Evolutionary conservation across 129 eudicot genomes (phyloP), one percentile per base, ranked within the genome.

Genomic region (Arctium lappa): DNA sequence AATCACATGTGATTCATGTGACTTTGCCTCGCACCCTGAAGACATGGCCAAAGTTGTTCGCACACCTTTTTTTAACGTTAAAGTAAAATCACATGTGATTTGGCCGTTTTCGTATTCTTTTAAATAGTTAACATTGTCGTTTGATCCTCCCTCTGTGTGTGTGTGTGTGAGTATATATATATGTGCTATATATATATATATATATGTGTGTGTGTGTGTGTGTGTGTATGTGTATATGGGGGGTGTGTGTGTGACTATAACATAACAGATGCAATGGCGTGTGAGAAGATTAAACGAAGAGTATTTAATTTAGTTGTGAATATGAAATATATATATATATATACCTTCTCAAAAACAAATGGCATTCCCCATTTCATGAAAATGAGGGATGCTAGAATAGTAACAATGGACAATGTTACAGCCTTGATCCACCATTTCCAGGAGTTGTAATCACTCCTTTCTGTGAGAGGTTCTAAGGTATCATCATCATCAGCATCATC

Each of bases 311-410:
- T 4, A 16, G 29, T 60, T 16, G 30, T 60, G 68, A 16, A 6
- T 60, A 5, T 53, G 65, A 53, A 2, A 53, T 53, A 30, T 56
- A 85, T 68, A 11, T 22, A 3, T 91, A 86, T 68, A 7, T 22
- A 3, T 91, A 94, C 98, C 97, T 92, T 91, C 83, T 92, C 91
- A 60, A 94, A 91, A 62, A 89, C 72, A 89, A 89, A 88, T 73
- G 98, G 98, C 77, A 89, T 82, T 83, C 98, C 98, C 95, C 97
- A 92, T 80, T 94, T 94, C 72, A 88, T 39, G 46, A 88, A 77
- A 75, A 88, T n/a, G 42, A 92, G 77, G 40, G 86, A 86, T 77
- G 81, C 36, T 50, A 89, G 40, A 39, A 87, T 46, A 42, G 88
- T 46, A 72, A 87, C 3, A 34, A 80, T 53, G 84, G 86, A 91